Conservation (phyloP, 768 basidiomycete species). For the Russula sp. region DNA sequence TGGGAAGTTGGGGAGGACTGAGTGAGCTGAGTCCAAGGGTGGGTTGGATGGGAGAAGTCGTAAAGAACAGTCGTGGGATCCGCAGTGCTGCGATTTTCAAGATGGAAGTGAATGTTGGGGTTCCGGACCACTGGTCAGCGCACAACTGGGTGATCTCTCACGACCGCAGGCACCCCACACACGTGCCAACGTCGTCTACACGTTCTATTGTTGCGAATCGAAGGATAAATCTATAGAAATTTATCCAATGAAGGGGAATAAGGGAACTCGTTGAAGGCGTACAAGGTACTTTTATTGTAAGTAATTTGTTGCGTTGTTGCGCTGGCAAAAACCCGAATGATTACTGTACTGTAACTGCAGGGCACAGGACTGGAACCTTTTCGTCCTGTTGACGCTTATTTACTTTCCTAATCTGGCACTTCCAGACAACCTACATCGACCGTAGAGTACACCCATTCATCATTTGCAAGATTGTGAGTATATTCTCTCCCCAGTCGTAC, state of each 20-base stretch:
- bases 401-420: conserved; percentile 20
- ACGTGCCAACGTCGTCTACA: conserved; percentile 11
- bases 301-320: not conserved
- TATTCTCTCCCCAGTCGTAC: conserved; percentile 28
- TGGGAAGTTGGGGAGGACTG: conserved; percentile 6
- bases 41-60: not conserved
- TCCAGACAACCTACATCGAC: conserved; percentile 8
- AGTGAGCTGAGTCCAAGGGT: not conserved
- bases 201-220: not conserved
- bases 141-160: conserved; percentile 5
- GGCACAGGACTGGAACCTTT: not conserved
- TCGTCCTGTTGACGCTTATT: conserved; percentile 25
- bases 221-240: not conserved
- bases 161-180: conserved; percentile 11
- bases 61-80: not conserved
- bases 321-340: not conserved
- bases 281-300: not conserved
- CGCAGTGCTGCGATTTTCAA: not conserved
- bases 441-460: conserved; percentile 40
- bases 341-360: no score
- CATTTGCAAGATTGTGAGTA: conserved; percentile 53
- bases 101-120: not conserved
- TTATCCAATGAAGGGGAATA: not conserved
- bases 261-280: not conserved
- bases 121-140: not conserved